Percentiles rank a stretch among this genome's conserved stretches.
phyloP scores from a whole-genome alignment of 768 basidiomycete species.

The Amanita phalloides region DNA sequence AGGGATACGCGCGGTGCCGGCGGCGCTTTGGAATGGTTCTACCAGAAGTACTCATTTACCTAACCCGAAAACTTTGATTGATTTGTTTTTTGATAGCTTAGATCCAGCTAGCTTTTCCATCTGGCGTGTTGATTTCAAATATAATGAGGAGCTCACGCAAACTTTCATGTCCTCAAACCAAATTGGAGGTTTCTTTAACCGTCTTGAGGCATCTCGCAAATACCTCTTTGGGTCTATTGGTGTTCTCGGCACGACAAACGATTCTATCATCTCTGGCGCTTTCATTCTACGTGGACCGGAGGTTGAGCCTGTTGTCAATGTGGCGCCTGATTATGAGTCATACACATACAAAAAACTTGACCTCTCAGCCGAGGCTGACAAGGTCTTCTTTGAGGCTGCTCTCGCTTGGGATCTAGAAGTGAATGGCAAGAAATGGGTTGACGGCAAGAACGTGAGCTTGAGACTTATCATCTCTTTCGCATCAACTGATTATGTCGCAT shows the following conservation, averaged over 20 bases:
- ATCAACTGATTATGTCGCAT: constrained; percentile 4
- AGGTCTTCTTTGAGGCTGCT: constrained; percentile 85
- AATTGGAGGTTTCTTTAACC: constrained; percentile 94
- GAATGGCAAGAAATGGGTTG: constrained; percentile 83
- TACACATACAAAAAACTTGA: constrained; percentile 77
- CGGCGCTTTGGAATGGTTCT: constrained; percentile 93
- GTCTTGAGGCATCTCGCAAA: constrained; percentile 93
- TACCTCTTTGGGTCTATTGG: constrained; percentile 92
- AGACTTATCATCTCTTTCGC: background rate
- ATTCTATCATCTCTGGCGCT: constrained; percentile 73
- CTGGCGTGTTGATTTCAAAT: constrained; percentile 95
- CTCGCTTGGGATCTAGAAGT: constrained; percentile 91
- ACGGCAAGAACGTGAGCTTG: constrained; percentile 76
- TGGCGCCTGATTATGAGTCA: constrained; percentile 88
- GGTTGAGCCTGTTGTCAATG: constrained; percentile 54
- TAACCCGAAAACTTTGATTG: background rate
- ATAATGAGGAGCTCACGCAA: constrained; percentile 86
- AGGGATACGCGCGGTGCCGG: constrained; percentile 82
- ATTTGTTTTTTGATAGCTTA: constrained; percentile 38
- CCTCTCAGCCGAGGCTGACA: constrained; percentile 60
- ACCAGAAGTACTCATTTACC: constrained; percentile 81
- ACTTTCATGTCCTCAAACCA: constrained; percentile 94
- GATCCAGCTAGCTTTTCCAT: constrained; percentile 84
- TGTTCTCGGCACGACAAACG: constrained; percentile 74
- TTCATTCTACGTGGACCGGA: constrained; percentile 81